phyloP scores from a whole-genome alignment of 2,329 filamentous ascomycete species.

The Colletotrichum liaoningense region DNA sequence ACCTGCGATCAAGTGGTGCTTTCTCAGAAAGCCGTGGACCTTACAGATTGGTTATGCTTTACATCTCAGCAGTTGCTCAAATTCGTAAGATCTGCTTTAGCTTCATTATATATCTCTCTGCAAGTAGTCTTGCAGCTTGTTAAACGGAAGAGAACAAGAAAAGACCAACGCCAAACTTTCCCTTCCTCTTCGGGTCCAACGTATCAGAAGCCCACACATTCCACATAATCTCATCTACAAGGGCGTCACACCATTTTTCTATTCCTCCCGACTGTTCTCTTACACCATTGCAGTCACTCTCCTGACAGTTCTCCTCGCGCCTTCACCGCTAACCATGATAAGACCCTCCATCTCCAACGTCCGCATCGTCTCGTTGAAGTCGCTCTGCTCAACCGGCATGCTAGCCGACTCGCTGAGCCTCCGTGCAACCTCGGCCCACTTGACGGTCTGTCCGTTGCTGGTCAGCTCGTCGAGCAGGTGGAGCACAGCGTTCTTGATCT shows the following conservation, averaged over 20 bases:
- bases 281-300: constrained; percentile 70
- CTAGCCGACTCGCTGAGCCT: constrained; percentile 78
- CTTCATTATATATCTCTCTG: background rate
- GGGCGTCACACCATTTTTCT: background rate
- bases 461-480: constrained; percentile 84
- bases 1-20: no score
- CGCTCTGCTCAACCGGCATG: constrained; percentile 77
- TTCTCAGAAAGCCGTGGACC: no score
- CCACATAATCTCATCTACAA: constrained; percentile 25
- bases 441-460: constrained; percentile 72
- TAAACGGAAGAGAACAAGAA: background rate
- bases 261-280: background rate
- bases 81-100: background rate
- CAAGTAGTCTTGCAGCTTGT: background rate
- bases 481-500: constrained; percentile 85
- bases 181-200: constrained; percentile 57
- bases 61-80: background rate
- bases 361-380: constrained; percentile 86
- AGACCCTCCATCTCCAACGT: constrained; percentile 86
- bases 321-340: constrained; percentile 85
- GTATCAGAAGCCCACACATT: constrained; percentile 39
- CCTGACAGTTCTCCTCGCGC: constrained; percentile 83
- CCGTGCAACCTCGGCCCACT: constrained; percentile 82
- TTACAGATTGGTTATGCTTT: background rate
- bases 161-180: constrained; percentile 18